These are phyloP conservation scores for Acer campestre DNA, from an alignment of 345 rosid species.

Conservation along the genomic window DNA sequence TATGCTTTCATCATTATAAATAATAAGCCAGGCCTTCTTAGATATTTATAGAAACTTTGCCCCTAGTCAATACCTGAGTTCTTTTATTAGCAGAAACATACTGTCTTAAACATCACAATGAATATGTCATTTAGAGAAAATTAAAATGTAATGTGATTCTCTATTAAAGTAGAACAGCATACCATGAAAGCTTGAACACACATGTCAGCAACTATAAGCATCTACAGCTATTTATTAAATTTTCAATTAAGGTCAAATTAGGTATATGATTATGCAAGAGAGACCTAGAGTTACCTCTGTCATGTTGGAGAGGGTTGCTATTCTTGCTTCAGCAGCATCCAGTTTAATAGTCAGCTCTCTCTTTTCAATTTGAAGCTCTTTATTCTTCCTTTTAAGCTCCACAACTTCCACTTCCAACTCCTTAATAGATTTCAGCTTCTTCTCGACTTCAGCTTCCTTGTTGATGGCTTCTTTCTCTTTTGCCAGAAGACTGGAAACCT, in stretches of 20 bases:
- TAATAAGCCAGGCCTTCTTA: not conserved
- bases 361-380: conserved; percentile 94
- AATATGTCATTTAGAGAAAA: not conserved
- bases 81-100: not conserved
- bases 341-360: conserved; percentile 79
- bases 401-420: conserved; percentile 79
- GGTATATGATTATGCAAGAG: not conserved
- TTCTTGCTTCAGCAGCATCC: conserved; percentile 81
- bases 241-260: no score
- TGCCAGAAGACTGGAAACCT: conserved; percentile 76
- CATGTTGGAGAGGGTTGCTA: conserved; percentile 74
- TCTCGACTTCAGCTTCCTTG: conserved; percentile 70
- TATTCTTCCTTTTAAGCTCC: conserved; percentile 90
- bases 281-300: conserved; percentile 61
- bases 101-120: not conserved
- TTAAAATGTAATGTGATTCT: no score
- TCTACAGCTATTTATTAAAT: no score
- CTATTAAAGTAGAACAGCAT: no score
- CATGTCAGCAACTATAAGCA: no score
- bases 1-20: not conserved
- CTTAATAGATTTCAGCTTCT: conserved; percentile 69
- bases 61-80: not conserved
- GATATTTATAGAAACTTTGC: not conserved
- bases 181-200: no score
- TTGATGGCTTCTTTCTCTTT: conserved; percentile 83